Evolutionary conservation across 2,329 filamentous ascomycete genomes (phyloP).

Genomic region (Aspergillus sp.): DNA sequence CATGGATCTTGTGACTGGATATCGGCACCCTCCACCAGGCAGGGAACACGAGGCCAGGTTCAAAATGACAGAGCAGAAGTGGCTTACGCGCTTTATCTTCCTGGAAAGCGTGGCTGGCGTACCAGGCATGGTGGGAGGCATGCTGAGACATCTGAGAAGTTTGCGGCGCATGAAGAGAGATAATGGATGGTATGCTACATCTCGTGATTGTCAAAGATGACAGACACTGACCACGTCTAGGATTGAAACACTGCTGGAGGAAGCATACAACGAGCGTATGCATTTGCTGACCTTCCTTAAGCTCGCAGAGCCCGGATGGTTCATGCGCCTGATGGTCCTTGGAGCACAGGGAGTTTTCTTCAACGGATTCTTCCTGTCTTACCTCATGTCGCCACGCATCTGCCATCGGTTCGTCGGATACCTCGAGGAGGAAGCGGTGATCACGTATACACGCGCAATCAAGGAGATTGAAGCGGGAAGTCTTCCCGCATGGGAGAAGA

Average conservation of each 20-base stretch:
- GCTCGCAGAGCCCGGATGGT: slow-evolving; percentile 79
- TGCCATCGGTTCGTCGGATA: slow-evolving; percentile 97
- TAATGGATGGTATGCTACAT: slow-evolving; percentile 69
- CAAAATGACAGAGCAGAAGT: slow-evolving; percentile 79
- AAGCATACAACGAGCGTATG: slow-evolving; percentile 93
- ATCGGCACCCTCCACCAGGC: slow-evolving; percentile 66
- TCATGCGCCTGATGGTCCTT: slow-evolving; percentile 91
- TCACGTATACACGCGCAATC: slow-evolving; percentile 90
- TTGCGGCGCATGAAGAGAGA: slow-evolving; percentile 85
- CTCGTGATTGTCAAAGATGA: neutral
- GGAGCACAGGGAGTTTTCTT: slow-evolving; percentile 95
- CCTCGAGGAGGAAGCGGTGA: slow-evolving; percentile 93
- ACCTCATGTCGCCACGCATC: slow-evolving; percentile 81
- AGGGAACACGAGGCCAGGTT: slow-evolving; percentile 55
- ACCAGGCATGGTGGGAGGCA: slow-evolving; percentile 94
- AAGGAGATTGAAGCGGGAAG: slow-evolving; percentile 82
- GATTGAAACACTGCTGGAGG: slow-evolving; percentile 90
- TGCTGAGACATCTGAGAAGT: slow-evolving; percentile 84
- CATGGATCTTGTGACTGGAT: slow-evolving; percentile 80
- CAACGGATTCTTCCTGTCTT: slow-evolving; percentile 87
- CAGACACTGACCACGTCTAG: slow-evolving; percentile 38
- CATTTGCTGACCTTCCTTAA: slow-evolving; percentile 91
- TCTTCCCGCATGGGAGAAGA: slow-evolving; percentile 76
- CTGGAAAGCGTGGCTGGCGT: slow-evolving; percentile 93
- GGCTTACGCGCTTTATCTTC: slow-evolving; percentile 87